Conservation (phyloP, 2,329 filamentous ascomycete genomes). For the Venturia aucupariae region DNA sequence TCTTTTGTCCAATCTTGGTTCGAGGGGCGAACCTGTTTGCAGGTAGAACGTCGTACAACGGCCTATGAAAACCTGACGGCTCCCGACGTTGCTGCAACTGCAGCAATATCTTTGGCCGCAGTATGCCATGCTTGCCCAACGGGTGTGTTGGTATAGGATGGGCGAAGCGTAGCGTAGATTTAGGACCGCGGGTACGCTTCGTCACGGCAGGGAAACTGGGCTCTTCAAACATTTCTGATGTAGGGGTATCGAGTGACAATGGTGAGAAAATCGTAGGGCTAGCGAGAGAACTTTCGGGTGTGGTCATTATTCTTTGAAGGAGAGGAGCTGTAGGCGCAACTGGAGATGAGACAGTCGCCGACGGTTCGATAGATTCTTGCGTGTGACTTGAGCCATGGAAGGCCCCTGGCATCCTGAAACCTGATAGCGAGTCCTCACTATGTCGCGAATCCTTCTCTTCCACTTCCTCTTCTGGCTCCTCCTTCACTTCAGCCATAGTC, state of each 20-base stretch:
- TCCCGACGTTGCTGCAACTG: slow-evolving; percentile 60
- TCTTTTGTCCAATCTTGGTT: slow-evolving; percentile 28
- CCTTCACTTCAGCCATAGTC: slow-evolving; percentile 13
- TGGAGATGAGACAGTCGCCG: neutral
- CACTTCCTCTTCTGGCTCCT: slow-evolving; percentile 13
- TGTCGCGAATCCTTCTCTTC: slow-evolving; percentile 9
- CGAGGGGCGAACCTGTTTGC: slow-evolving; percentile 49
- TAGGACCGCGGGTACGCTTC: slow-evolving; percentile 36
- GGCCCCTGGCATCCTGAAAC: slow-evolving; percentile 12
- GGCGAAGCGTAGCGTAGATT: slow-evolving; percentile 57
- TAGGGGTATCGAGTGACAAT: neutral
- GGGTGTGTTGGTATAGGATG: slow-evolving; percentile 53
- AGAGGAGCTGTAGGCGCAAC: neutral
- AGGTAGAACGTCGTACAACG: slow-evolving; percentile 65
- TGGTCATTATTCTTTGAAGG: neutral
- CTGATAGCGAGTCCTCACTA: slow-evolving; percentile 1
- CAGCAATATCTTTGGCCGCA: slow-evolving; percentile 59
- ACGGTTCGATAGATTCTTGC: neutral
- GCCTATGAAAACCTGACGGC: slow-evolving; percentile 52
- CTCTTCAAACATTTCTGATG: neutral
- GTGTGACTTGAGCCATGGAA: slow-evolving; percentile 2
- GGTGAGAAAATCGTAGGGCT: neutral
- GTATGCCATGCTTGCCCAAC: slow-evolving; percentile 1
- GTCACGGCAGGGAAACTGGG: neutral
- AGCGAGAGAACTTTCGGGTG: neutral